phyloP scores from a whole-genome alignment of 106 monocot genomes.

The Phalaenopsis equestris region DNA sequence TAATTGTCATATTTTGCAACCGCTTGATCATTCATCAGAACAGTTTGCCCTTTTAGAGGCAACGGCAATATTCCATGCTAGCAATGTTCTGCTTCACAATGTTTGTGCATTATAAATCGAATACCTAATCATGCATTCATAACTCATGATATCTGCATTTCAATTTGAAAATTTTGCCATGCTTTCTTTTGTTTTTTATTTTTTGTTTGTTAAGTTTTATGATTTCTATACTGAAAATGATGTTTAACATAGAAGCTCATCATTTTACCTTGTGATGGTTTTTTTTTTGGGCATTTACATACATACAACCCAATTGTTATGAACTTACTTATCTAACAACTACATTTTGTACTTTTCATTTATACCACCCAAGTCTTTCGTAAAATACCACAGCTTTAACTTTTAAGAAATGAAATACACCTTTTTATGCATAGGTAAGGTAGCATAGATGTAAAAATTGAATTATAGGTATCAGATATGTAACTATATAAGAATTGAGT shows the following conservation, averaged over 20 bases:
- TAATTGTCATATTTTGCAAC: background rate
- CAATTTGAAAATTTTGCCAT: background rate
- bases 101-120: background rate
- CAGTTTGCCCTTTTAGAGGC: background rate
- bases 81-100: background rate
- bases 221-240: background rate
- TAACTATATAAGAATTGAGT: too few relatives aligned
- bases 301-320: too few relatives aligned
- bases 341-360: too few relatives aligned
- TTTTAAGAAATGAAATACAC: too few relatives aligned
- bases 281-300: background rate
- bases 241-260: background rate
- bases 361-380: too few relatives aligned
- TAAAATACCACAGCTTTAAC: too few relatives aligned
- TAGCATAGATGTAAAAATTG: too few relatives aligned
- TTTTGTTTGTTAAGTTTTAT: background rate
- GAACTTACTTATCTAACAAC: too few relatives aligned
- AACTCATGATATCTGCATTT: background rate
- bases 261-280: background rate
- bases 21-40: background rate
- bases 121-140: background rate
- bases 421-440: too few relatives aligned
- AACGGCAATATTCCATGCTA: background rate
- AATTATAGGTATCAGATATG: too few relatives aligned
- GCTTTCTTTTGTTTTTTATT: background rate